Base-by-base conservation (phyloP, 768 basidiomycete genomes). In the Tulasnella calospora region DNA sequence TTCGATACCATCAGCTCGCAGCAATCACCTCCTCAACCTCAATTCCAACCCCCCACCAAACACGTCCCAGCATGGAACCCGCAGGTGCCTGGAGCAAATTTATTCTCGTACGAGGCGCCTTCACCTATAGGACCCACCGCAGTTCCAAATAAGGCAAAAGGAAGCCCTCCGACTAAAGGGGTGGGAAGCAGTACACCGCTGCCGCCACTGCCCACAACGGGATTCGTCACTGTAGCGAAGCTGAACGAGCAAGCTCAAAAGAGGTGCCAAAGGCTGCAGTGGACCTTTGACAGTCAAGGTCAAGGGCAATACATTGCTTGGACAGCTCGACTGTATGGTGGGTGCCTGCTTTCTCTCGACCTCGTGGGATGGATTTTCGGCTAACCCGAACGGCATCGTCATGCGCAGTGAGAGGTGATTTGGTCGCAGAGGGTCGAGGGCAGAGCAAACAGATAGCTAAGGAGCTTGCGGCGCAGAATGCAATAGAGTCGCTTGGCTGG, bases 381-480 rank as follows among this genome's bases (percentile, higher is more conserved):
- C 67, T 69, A 12, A 75, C 44, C 13, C 40, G 35, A 15, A 5
- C 2, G 46, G 46, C 21, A 73, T 73, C 40, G 9, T 3, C 8
- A 40, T 40, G 40, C 40, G 23, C n/a, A 69, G 76, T 71, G 27
- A 77, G 67, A 36, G 57, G 74, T 13, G 51, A 35, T 13, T 38
- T 23, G 19, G 40, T 69, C 7, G 47, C 36, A 17, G 33, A 69
- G n/a, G 76, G 51, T 7, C 35, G n/a, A 40, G 76, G 76, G 21
- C 76, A 77, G 61, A 77, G 76, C 36, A 77, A 77, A 36, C 76
- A 77, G 67, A 71, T 77, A 3, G 76, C 76, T 13, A 77, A 77
- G 61, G 76, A 77, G 76, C 38, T 71, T 8, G 61, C 76, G 7
- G 76, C 76, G 7, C 35, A 77, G 47, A 21, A 57, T 36, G 76